These are phyloP conservation scores for Solanum ossicruentum DNA, from an alignment of 257 asterid genomes.

Conservation along the genomic window DNA sequence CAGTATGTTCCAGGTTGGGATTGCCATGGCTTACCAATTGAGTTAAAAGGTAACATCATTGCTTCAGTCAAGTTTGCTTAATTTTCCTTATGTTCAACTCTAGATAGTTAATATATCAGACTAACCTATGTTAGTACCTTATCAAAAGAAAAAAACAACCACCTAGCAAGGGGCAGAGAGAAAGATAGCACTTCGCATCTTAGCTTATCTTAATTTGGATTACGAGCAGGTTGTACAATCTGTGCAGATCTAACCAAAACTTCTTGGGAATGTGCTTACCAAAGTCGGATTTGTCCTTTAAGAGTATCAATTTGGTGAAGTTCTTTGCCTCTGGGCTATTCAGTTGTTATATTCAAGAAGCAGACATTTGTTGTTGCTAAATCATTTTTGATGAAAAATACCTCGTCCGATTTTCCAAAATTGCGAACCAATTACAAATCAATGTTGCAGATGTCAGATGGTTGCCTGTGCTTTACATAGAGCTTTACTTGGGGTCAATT, in stretches of 20 bases:
- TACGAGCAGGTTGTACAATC: too few species aligned
- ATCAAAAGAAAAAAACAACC: too few species aligned
- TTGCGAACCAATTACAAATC: background rate
- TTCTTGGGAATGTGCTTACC: background rate
- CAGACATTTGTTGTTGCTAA: background rate
- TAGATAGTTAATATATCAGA: background rate
- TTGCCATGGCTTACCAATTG: slow-evolving; percentile 98
- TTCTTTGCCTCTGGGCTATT: background rate
- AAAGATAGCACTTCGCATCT: too few species aligned
- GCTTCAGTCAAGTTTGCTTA: background rate
- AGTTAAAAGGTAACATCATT: slow-evolving; percentile 72
- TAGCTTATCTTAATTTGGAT: too few species aligned
- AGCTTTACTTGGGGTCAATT: background rate
- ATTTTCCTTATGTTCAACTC: background rate
- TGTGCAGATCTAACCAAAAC: background rate
- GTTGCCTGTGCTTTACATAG: background rate
- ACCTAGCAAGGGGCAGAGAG: too few species aligned
- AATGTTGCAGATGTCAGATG: background rate
- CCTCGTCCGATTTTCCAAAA: background rate
- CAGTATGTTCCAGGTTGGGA: slow-evolving; percentile 97
- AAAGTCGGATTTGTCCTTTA: background rate
- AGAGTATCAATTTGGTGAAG: background rate
- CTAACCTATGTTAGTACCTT: background rate
- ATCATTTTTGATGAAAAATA: background rate
- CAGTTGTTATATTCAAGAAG: background rate